Conservation (phyloP, 2,329 filamentous ascomycete species). For the Penicillium sp. region DNA sequence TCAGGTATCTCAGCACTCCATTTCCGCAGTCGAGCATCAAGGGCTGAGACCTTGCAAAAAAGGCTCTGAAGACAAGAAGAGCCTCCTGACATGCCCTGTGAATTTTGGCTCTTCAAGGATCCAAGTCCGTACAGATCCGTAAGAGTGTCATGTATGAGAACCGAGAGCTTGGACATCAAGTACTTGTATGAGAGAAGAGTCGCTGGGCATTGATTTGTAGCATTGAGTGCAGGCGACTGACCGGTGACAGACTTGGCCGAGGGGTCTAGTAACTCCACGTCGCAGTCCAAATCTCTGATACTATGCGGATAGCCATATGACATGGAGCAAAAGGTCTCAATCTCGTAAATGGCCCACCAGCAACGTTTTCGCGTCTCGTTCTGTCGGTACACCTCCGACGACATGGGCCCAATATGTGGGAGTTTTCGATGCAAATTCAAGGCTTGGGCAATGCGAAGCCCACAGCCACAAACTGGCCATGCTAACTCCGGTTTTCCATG, state of each 20-base stretch:
- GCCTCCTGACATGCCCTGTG: neutral
- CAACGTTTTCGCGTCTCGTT: slow-evolving; percentile 37
- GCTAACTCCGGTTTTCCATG: slow-evolving; percentile 40
- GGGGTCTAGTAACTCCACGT: slow-evolving; percentile 33
- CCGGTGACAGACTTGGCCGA: slow-evolving; percentile 9
- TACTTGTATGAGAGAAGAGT: slow-evolving; percentile 28
- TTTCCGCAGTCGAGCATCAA: slow-evolving; percentile 9
- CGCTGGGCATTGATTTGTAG: slow-evolving; percentile 6
- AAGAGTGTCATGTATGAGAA: slow-evolving; percentile 18
- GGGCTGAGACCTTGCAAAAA: slow-evolving; percentile 4
- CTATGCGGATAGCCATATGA: slow-evolving; percentile 42
- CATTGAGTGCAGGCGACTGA: slow-evolving; percentile 11
- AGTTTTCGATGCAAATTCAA: slow-evolving; percentile 34
- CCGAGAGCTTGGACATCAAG: slow-evolving; percentile 27
- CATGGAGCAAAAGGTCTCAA: slow-evolving; percentile 46
- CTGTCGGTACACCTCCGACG: neutral
- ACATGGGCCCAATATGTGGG: neutral
- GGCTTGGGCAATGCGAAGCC: slow-evolving; percentile 39
- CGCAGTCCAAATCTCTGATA: slow-evolving; percentile 37
- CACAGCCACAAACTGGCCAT: slow-evolving; percentile 44
- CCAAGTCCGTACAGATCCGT: slow-evolving; percentile 23
- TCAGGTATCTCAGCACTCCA: slow-evolving; percentile 23
- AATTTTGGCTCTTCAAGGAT: neutral
- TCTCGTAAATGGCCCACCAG: slow-evolving; percentile 47
- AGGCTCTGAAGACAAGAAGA: slow-evolving; percentile 1